Percentiles rank a stretch among this genome's conserved stretches.
These are phyloP conservation scores for Lenzites betulinus DNA, from an alignment of 768 basidiomycete species.

Conservation along the genomic window DNA sequence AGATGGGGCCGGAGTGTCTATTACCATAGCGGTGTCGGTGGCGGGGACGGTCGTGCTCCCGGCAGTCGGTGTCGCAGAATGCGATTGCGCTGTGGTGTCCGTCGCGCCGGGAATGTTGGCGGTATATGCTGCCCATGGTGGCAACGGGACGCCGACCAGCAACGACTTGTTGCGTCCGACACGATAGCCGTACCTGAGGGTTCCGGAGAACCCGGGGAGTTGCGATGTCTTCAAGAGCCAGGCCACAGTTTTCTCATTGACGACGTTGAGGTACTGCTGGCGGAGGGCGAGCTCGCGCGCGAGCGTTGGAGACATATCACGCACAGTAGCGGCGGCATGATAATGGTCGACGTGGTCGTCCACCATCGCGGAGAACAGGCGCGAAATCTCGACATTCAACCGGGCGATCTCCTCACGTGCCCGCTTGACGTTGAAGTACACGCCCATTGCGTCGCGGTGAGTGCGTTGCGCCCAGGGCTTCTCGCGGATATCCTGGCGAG, in stretches of 20 bases:
- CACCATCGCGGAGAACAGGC: constrained; percentile 28
- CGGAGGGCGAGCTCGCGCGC: constrained; percentile 8
- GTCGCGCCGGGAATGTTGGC: neutral
- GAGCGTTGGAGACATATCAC: neutral
- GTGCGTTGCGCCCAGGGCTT: constrained; percentile 39
- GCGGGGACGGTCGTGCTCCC: too few species aligned
- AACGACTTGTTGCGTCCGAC: neutral
- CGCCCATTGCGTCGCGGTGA: constrained; percentile 37
- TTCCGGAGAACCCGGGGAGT: constrained; percentile 6
- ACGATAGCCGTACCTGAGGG: neutral
- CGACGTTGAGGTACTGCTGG: neutral
- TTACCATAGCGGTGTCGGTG: too few species aligned
- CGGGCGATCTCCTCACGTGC: constrained; percentile 36
- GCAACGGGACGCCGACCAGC: neutral
- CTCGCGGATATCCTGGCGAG: constrained; percentile 31
- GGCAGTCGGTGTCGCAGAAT: too few species aligned
- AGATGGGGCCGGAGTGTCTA: too few species aligned
- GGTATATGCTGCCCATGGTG: neutral
- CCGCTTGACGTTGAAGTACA: constrained; percentile 32
- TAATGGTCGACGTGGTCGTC: constrained; percentile 29
- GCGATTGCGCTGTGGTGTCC: too few species aligned
- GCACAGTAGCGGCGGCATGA: neutral
- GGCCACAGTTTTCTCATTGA: neutral
- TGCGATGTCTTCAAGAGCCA: neutral
- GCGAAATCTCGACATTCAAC: constrained; percentile 36